These are phyloP conservation scores for Pelargonium myrrhifolium DNA, from an alignment of 441 rosid species.

Conservation along the genomic window DNA sequence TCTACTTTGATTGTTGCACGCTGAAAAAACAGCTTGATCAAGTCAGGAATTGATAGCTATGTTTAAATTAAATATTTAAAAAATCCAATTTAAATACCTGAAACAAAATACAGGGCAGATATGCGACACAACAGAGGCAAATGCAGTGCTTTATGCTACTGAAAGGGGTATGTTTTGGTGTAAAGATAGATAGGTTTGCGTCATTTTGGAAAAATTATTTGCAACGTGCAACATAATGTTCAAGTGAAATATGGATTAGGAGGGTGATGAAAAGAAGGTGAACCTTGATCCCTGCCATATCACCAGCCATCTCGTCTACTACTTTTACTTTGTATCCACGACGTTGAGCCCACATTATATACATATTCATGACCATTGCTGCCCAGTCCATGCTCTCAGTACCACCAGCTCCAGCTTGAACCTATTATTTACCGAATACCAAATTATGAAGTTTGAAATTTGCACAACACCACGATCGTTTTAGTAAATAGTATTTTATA, in stretches of 20 bases:
- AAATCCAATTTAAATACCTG: no score
- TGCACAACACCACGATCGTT: constrained; percentile 8
- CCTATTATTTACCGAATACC: constrained; percentile 34
- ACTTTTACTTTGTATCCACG: constrained; percentile 55
- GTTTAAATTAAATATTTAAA: no score
- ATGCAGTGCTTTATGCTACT: background rate
- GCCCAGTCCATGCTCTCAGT: constrained; percentile 99
- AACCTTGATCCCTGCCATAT: constrained; percentile 96
- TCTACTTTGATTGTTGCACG: constrained; percentile 91
- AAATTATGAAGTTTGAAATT: constrained; percentile 17
- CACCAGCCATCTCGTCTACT: constrained; percentile 88
- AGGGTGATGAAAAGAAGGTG: constrained; percentile 19
- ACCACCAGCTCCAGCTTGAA: constrained; percentile 98
- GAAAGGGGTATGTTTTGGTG: background rate
- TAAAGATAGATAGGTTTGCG: background rate
- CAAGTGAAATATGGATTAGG: constrained; percentile 7
- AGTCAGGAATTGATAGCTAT: constrained; percentile 1
- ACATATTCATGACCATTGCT: constrained; percentile 91
- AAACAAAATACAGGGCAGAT: no score
- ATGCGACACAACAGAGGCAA: background rate
- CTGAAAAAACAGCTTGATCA: constrained; percentile 33
- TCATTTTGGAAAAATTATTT: background rate
- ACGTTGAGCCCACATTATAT: constrained; percentile 74
- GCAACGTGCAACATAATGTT: background rate
- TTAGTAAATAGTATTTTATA: background rate